Evolutionary conservation across 192 early-diverging fungal genomes (phyloP), one percentile per base, ranked within the genome.

Genomic region (Rhizophagus clarus): DNA sequence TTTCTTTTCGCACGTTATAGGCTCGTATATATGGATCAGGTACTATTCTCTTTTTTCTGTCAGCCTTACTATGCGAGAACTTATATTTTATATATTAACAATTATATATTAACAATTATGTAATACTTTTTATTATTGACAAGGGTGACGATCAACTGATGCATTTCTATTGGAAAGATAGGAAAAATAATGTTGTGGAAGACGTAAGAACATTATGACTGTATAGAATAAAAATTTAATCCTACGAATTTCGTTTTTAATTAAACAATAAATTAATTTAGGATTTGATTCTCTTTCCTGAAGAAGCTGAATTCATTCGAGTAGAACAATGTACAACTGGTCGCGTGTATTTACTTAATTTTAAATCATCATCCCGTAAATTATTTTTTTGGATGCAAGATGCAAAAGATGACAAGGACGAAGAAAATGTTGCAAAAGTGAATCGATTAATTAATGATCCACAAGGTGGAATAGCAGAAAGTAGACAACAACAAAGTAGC

Each of bases 341-440:
- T 9, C 93, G 95, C 74, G 95, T 97, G 0, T 91, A 91, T 79
- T 86, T 97, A 66, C 85, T 97, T 24, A 92, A 91, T 81, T 97
- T 96, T 85, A 90, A 92, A 83, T 91, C 94, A 2, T 95, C 94
- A 22, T 88, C 85, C 72, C 92, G 93, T 84, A 90, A 91, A 34
- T 76, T 91, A 68, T 96, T 97, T 81, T 95, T 93, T 75, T 97
- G 95, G 95, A 89, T 95, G 86, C 95, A 97, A 81, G 89, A 88
- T 60, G 80, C 84, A 7, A 90, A 92, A 63, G 83, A 87, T 22
- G 87, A 88, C 22, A 86, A 85, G 42, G 94, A 94, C 83, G 74
- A 83, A 17, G 87, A 87, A 67, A 76, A 92, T n/a, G 83, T 89
- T 12, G 79, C 79, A 26, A 82, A 83, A 22, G 87, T 93, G 56